Evolutionary conservation across 2,329 filamentous ascomycete genomes (phyloP).

Genomic region (Zalaria obscura): DNA sequence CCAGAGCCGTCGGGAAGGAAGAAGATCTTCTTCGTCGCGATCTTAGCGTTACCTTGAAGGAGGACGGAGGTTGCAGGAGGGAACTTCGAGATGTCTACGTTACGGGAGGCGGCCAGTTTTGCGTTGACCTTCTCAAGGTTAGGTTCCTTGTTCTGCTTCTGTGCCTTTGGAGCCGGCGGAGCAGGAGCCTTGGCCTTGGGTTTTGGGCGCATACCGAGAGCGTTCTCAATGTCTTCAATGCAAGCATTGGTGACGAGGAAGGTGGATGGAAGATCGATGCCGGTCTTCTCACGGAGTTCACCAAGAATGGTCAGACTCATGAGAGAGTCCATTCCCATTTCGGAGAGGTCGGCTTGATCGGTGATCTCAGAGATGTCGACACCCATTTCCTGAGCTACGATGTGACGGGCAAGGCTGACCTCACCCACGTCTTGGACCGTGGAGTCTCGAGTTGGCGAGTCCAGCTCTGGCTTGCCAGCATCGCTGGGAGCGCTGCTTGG

Average conservation of each 20-base stretch:
- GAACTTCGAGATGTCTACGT: conserved; percentile 27
- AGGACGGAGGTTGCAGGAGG: conserved; percentile 40
- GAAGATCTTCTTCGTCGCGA: conserved; percentile 40
- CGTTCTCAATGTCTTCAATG: conserved; percentile 51
- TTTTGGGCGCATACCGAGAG: conserved; percentile 41
- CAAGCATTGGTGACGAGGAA: conserved; percentile 48
- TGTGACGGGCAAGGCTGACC: conserved; percentile 31
- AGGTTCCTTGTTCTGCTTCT: conserved; percentile 14
- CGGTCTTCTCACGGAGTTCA: conserved; percentile 35
- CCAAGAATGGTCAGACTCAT: conserved; percentile 39
- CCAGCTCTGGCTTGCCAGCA: conserved; percentile 24
- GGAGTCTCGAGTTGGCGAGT: conserved; percentile 18
- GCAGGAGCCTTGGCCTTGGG: conserved; percentile 18
- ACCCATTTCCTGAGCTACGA: conserved; percentile 45
- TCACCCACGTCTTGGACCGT: conserved; percentile 20
- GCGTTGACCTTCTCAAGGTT: conserved; percentile 35
- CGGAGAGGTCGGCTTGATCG: conserved; percentile 44
- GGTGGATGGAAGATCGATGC: conserved; percentile 33
- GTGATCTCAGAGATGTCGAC: conserved; percentile 45
- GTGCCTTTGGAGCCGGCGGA: conserved; percentile 14
- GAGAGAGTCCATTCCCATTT: conserved; percentile 41
- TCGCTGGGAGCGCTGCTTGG: conserved; percentile 27
- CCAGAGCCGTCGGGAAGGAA: conserved; percentile 40
- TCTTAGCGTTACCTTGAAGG: conserved; percentile 42
- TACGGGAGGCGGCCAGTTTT: conserved; percentile 23